Percentiles rank a stretch among this genome's conserved stretches.
Conservation (phyloP, 2,329 filamentous ascomycete species). For the Stachybotrys echinatus region DNA sequence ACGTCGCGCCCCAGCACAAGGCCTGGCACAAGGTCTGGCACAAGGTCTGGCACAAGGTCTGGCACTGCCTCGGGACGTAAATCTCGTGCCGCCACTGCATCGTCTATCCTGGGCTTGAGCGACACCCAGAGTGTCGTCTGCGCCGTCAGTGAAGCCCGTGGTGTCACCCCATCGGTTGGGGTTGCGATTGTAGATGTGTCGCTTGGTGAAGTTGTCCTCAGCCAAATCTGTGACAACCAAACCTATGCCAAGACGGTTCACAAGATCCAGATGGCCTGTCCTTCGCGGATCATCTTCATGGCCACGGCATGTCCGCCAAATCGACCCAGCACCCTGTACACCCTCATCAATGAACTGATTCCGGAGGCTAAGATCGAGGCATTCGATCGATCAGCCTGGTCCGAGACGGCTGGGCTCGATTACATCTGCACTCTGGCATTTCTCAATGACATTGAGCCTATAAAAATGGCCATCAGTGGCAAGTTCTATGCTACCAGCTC, state of each 20-base stretch:
- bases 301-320: constrained; percentile 61
- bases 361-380: constrained; percentile 29
- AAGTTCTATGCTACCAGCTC: constrained; percentile 84
- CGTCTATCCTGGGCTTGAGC: constrained; percentile 35
- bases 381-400: constrained; percentile 78
- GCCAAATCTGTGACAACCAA: constrained; percentile 89
- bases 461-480: constrained; percentile 74
- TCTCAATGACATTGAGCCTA: constrained; percentile 69
- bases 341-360: constrained; percentile 61
- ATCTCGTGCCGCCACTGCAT: constrained; percentile 31
- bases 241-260: constrained; percentile 86
- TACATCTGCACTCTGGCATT: constrained; percentile 78
- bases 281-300: constrained; percentile 74
- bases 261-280: constrained; percentile 76
- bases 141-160: constrained; percentile 82
- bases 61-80: constrained; percentile 40
- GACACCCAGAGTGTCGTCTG: constrained; percentile 74
- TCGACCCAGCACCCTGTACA: constrained; percentile 66
- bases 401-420: constrained; percentile 70
- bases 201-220: constrained; percentile 77
- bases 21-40: constrained; percentile 5
- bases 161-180: constrained; percentile 77
- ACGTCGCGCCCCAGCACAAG: constrained; percentile 4
- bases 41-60: constrained; percentile 20
- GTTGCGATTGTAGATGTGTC: constrained; percentile 83